Conservation (phyloP, 495 filamentous ascomycete species). For the Pseudevernia furfuracea region DNA sequence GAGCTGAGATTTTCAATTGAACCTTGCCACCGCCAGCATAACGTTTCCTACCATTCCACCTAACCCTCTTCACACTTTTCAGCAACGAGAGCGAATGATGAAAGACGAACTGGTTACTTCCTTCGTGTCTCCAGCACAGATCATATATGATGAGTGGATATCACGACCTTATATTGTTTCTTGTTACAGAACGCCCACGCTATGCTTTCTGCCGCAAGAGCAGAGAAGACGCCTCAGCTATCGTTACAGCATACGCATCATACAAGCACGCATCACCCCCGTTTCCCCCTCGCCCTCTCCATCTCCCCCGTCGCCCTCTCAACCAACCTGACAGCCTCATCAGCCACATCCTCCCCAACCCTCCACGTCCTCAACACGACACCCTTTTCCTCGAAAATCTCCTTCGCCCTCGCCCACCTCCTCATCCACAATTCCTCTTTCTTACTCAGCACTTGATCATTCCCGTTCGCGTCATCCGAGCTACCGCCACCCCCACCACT, state of each 20-base stretch:
- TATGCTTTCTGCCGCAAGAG: background rate
- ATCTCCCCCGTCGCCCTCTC: constrained; percentile 37
- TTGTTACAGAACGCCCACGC: background rate
- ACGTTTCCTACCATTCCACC: no score
- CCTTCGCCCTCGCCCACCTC: constrained; percentile 67
- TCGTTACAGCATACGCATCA: background rate
- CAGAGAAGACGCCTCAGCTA: background rate
- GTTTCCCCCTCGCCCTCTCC: background rate
- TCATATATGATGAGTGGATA: no score
- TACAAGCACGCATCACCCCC: background rate
- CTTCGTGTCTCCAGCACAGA: no score
- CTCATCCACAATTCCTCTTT: constrained; percentile 78
- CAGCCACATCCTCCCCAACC: constrained; percentile 68
- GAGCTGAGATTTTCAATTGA: no score
- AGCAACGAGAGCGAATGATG: no score
- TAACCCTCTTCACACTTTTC: no score
- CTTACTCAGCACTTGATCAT: constrained; percentile 47
- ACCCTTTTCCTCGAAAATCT: constrained; percentile 56
- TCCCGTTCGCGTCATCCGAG: constrained; percentile 16
- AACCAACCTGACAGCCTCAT: constrained; percentile 46
- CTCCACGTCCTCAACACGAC: constrained; percentile 80
- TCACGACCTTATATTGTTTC: no score
- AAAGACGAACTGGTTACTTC: no score
- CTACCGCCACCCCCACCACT: constrained; percentile 14
- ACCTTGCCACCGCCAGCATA: no score